These are phyloP conservation scores for Candida andamanensis DNA, from an alignment of 805 yeast genomes.

Conservation along the genomic window DNA sequence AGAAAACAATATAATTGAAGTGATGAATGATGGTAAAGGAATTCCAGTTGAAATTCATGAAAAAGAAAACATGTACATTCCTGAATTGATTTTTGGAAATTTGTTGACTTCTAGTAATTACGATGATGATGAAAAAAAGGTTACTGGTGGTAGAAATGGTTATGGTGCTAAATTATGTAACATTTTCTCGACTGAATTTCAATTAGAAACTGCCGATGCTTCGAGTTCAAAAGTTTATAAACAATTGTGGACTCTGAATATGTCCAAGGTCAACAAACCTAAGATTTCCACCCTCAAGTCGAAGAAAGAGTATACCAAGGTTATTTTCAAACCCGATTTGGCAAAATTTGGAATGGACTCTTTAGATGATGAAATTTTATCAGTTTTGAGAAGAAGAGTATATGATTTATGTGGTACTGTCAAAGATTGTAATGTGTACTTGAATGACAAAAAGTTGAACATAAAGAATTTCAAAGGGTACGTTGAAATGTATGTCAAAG, in stretches of 20 bases:
- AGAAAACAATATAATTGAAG: constrained; percentile 68
- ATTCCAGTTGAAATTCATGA: constrained; percentile 92
- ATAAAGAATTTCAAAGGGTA: constrained; percentile 78
- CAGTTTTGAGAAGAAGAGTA: constrained; percentile 88
- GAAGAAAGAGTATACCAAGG: constrained; percentile 75
- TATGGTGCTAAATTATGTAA: constrained; percentile 97
- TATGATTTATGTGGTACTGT: constrained; percentile 95
- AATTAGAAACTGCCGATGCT: constrained; percentile 84
- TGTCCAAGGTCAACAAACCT: constrained; percentile 75
- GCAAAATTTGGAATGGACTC: constrained; percentile 77
- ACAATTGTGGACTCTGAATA: constrained; percentile 85
- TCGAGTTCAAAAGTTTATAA: constrained; percentile 55
- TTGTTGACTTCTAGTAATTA: constrained; percentile 92
- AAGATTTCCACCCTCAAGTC: constrained; percentile 55
- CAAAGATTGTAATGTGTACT: constrained; percentile 67
- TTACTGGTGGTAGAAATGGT: constrained; percentile 98
- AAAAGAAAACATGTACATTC: constrained; percentile 89
- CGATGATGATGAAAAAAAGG: constrained; percentile 92
- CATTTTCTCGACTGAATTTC: constrained; percentile 85
- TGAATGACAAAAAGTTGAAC: constrained; percentile 69
- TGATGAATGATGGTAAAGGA: constrained; percentile 91
- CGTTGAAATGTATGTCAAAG: constrained; percentile 82
- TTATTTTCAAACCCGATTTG: constrained; percentile 86
- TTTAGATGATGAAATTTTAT: constrained; percentile 75
- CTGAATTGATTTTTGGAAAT: constrained; percentile 94